Conservation (phyloP, 345 rosid genomes). For the Populus tremula region DNA sequence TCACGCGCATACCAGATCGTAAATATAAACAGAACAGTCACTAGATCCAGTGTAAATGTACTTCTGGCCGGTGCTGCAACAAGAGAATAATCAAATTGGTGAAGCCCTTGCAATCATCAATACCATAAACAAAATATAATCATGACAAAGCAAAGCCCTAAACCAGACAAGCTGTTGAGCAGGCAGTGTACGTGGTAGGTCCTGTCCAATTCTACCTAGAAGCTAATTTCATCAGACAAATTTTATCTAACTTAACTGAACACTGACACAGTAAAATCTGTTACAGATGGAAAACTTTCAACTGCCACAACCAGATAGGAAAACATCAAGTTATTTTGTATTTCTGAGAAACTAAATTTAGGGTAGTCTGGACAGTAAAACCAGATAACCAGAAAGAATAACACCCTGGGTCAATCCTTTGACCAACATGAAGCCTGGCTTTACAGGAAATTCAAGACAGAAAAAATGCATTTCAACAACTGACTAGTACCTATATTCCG, state of each 20-base stretch:
- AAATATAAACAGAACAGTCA: constrained; percentile 45
- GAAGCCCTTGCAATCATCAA: not conserved
- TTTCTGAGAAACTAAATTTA: not conserved
- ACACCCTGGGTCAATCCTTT: not conserved
- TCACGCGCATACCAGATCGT: constrained; percentile 50
- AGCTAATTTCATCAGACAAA: not conserved
- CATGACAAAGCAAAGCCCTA: not conserved
- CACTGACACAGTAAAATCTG: not conserved
- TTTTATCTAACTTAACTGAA: not conserved
- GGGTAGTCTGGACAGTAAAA: not conserved
- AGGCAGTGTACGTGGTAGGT: not conserved
- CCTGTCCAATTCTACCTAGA: not conserved
- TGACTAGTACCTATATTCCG: constrained; percentile 45
- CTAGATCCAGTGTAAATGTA: constrained; percentile 66
- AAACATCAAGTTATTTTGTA: not conserved
- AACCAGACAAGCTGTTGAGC: not conserved
- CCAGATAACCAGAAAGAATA: not conserved
- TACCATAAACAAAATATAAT: not conserved
- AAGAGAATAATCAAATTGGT: constrained; percentile 3
- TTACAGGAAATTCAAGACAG: not conserved
- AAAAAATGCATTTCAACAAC: not conserved
- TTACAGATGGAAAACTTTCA: not conserved
- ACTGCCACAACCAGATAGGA: not conserved
- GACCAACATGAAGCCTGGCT: not conserved
- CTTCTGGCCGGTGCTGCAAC: constrained; percentile 68